These are phyloP conservation scores for Mortierella claussenii DNA, from an alignment of 192 early-diverging fungal species.

Conservation along the genomic window DNA sequence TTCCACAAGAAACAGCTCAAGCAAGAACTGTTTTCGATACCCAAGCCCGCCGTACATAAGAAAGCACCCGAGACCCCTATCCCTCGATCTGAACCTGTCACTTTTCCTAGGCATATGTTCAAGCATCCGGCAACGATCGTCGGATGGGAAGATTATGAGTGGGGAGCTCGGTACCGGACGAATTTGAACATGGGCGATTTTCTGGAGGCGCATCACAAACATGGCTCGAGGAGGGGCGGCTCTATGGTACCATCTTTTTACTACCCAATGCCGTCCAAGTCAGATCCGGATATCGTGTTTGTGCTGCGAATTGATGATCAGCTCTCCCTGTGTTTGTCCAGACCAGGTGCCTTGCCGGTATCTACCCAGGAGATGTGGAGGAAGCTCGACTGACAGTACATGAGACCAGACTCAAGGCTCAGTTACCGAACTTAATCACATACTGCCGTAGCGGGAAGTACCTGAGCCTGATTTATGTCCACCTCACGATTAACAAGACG, in stretches of 20 bases:
- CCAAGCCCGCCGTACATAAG: conserved; percentile 23
- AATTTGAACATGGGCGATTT: conserved; percentile 35
- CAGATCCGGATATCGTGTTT: conserved; percentile 38
- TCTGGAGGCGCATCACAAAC: conserved; percentile 38
- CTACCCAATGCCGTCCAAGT: conserved; percentile 28
- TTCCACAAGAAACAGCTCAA: conserved; percentile 43
- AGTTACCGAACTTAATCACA: conserved; percentile 20
- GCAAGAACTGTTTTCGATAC: conserved; percentile 41
- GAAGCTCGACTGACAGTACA: conserved; percentile 42
- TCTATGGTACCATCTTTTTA: conserved; percentile 33
- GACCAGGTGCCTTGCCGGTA: conserved; percentile 16
- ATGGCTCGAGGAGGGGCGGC: conserved; percentile 33
- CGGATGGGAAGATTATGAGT: conserved; percentile 39
- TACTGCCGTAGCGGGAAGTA: conserved; percentile 43
- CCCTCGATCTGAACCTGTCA: conserved; percentile 37
- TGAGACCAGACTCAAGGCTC: conserved; percentile 31
- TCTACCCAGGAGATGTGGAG: conserved; percentile 37
- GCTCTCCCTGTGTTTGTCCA: conserved; percentile 45
- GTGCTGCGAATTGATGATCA: conserved; percentile 34
- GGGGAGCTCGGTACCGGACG: conserved; percentile 18
- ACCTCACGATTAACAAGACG: conserved; percentile 26
- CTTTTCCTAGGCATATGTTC: conserved; percentile 37
- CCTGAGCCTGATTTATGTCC: conserved; percentile 37
- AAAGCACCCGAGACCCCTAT: conserved; percentile 9
- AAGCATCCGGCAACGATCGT: conserved; percentile 31